Evolutionary conservation across 2,329 filamentous ascomycete genomes (phyloP).

Genomic region (Cladosporium sp.): DNA sequence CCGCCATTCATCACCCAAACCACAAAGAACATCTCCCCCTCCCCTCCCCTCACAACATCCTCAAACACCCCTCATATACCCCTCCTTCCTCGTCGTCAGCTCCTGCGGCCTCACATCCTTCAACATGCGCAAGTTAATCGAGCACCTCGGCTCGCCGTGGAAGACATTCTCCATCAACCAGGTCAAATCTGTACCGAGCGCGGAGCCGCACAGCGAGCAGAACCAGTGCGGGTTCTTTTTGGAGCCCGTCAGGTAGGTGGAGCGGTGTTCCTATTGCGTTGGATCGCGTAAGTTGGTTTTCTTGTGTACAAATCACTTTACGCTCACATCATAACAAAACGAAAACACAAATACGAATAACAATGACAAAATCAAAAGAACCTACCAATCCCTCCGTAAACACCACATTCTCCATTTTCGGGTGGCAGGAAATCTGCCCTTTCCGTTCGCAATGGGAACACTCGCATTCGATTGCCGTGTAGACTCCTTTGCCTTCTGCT

Average conservation of each 20-base stretch:
- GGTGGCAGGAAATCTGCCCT: constrained; percentile 20
- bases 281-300: too few species aligned
- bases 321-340: not conserved
- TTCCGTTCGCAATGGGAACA: constrained; percentile 25
- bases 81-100: constrained; percentile 16
- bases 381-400: constrained; percentile 17
- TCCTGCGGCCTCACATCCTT: constrained; percentile 21
- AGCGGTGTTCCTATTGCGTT: constrained; percentile 15
- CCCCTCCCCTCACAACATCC: not conserved
- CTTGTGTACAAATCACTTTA: not conserved
- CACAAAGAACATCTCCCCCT: too few species aligned
- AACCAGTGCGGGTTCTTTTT: constrained; percentile 22
- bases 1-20: too few species aligned
- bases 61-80: constrained; percentile 17
- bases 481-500: constrained; percentile 17
- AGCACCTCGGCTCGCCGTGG: constrained; percentile 15
- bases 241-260: constrained; percentile 18
- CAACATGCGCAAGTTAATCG: constrained; percentile 27
- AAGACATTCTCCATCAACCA: constrained; percentile 16
- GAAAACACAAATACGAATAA: too few species aligned
- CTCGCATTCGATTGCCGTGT: constrained; percentile 20
- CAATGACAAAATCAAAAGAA: too few species aligned
- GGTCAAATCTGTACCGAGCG: constrained; percentile 20
- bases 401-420: constrained; percentile 18
- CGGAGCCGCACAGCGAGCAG: constrained; percentile 21